Conservation (phyloP, 441 rosid species). For the Populus trichocarpa region DNA sequence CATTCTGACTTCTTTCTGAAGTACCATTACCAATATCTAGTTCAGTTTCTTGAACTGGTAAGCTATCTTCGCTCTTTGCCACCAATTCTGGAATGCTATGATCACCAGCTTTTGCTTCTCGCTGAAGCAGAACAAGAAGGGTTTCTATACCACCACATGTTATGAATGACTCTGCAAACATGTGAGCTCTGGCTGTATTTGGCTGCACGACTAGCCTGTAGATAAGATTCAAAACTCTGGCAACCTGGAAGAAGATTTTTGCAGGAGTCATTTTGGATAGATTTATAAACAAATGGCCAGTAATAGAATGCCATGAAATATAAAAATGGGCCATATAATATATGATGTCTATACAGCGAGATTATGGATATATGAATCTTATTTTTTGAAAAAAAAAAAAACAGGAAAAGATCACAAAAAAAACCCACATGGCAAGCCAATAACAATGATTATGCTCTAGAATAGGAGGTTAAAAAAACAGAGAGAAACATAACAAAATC, state of each 20-base stretch:
- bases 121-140: slow-evolving; percentile 93
- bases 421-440: background rate
- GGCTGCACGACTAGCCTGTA: slow-evolving; percentile 95
- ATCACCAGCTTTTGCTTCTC: slow-evolving; percentile 94
- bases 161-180: slow-evolving; percentile 82
- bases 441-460: no score
- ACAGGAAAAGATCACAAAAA: background rate
- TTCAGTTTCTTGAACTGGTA: slow-evolving; percentile 41
- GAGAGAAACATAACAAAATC: no score
- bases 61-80: slow-evolving; percentile 33
- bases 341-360: background rate
- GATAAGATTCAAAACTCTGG: slow-evolving; percentile 87
- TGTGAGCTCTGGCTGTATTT: slow-evolving; percentile 75
- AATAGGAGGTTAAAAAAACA: no score
- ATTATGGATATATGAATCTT: background rate
- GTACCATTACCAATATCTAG: slow-evolving; percentile 28
- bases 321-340: slow-evolving; percentile 6
- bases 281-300: slow-evolving; percentile 6
- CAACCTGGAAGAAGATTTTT: slow-evolving; percentile 56
- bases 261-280: slow-evolving; percentile 15
- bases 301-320: slow-evolving; percentile 6
- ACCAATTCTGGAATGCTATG: slow-evolving; percentile 35
- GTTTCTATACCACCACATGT: slow-evolving; percentile 93
- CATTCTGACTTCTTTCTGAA: slow-evolving; percentile 38
- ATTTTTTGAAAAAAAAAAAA: background rate